Evolutionary conservation across 2,329 filamentous ascomycete genomes (phyloP), one percentile per base, ranked within the genome.

Genomic region (Nannizziopsis arthrosporioides): DNA sequence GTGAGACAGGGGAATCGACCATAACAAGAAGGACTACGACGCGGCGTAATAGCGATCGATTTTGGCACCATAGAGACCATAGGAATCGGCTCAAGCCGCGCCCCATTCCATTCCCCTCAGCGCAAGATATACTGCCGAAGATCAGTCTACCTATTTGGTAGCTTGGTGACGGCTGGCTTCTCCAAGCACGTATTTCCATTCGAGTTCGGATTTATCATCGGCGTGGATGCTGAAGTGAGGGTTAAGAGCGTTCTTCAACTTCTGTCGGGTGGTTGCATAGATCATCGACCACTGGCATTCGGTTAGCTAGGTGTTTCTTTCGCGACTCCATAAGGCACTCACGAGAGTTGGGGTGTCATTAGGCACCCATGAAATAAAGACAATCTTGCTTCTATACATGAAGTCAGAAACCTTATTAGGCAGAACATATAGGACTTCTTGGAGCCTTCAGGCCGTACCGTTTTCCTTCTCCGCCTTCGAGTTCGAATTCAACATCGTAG

Each of bases 301-400:
- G 42, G 49, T 57, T 31, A 48, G 53, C 60, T 53, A 43, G 40
- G 31, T 44, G 40, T 43, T n/a, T 7, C 31, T 14, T 14, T 27
- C 14, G 17, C 14, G 36, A 36, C 15, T 37, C 42, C 43, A 7
- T 37, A 34, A 43, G 38, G 34, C 8, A 58, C 65, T 59, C 63
- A 71, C 68, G 53, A 65, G 59, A 45, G 62, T 67, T 43, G 66
- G 58, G 44, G 66, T 61, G 1, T 64, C 63, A 47, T 52, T 56
- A 47, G 68, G 68, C 39, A 69, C 67, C 68, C 68, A 71, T 51
- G 68, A 71, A 56, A 73, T 73, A 64, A 73, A 73, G 49, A 71
- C 61, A 55, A 73, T 73, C 63, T 73, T 73, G 64, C 63, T 70
- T 58, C 71, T 73, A 47, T 44, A 52, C 6, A 46, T 14, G 17